A percentile compares a stretch with the other conserved stretches of the same genome.
Conservation (phyloP, 768 basidiomycete genomes). For the Daedalea quercina region DNA sequence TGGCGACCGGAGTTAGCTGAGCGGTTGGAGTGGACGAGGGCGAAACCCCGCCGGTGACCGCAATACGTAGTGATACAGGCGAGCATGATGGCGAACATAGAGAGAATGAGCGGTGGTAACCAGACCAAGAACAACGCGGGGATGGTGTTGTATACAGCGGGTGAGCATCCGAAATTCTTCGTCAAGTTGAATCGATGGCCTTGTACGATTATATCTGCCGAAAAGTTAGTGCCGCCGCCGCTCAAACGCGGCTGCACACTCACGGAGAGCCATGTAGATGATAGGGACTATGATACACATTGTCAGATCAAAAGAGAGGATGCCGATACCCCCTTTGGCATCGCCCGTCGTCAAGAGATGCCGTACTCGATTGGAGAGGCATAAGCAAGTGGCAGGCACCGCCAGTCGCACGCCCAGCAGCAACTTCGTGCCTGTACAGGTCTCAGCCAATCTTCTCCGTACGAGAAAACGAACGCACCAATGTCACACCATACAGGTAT, state of each 20-base stretch:
- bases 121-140: constrained; percentile 33
- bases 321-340: constrained; percentile 9
- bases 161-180: constrained; percentile 26
- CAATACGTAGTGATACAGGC: constrained; percentile 29
- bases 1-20: constrained; percentile 5
- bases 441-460: neutral
- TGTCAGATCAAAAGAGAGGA: constrained; percentile 22
- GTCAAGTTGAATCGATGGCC: constrained; percentile 29
- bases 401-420: constrained; percentile 2
- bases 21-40: neutral
- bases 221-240: constrained; percentile 21
- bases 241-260: constrained; percentile 8
- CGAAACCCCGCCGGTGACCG: constrained; percentile 2
- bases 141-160: constrained; percentile 30
- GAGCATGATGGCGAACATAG: constrained; percentile 37
- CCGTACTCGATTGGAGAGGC: neutral
- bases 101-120: constrained; percentile 30
- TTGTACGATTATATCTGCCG: constrained; percentile 29
- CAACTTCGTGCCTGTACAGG: constrained; percentile 1
- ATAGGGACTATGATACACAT: constrained; percentile 21
- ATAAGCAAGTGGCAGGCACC: constrained; percentile 2
- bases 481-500: constrained; percentile 75
- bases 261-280: constrained; percentile 27
- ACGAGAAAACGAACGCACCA: constrained; percentile 31
- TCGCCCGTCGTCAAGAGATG: neutral